phyloP scores from a whole-genome alignment of 768 basidiomycete species.

The Pleurotus cornucopiae region DNA sequence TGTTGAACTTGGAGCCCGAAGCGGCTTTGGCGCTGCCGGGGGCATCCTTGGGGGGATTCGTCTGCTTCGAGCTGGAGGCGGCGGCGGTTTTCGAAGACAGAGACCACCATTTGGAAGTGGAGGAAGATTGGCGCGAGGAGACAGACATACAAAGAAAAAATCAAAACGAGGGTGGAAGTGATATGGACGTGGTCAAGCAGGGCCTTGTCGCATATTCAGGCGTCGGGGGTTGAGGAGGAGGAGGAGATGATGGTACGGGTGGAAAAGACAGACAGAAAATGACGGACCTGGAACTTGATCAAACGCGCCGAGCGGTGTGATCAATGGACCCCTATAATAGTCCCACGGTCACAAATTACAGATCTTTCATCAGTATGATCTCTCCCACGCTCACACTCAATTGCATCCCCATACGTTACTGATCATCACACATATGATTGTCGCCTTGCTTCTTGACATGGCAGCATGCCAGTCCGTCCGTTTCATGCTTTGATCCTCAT shows the following conservation, averaged over 20 bases:
- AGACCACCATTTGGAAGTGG: constrained; percentile 42
- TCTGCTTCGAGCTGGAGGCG: constrained; percentile 21
- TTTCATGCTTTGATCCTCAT: no score
- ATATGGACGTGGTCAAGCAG: constrained; percentile 10
- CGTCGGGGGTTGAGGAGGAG: not conserved
- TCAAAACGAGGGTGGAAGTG: constrained; percentile 15
- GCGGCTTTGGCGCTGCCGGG: constrained; percentile 17
- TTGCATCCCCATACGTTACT: no score
- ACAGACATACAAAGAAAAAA: constrained; percentile 15
- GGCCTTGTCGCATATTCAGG: constrained; percentile 18
- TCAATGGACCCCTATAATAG: not conserved
- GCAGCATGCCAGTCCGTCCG: no score
- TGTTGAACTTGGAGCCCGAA: constrained; percentile 42
- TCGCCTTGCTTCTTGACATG: no score
- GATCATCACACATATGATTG: no score
- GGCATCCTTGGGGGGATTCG: constrained; percentile 23
- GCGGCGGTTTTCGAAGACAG: constrained; percentile 25
- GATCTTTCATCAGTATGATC: not conserved
- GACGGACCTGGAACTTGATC: constrained; percentile 3
- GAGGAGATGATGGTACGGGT: not conserved
- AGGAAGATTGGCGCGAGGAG: constrained; percentile 25
- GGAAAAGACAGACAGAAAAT: constrained; percentile 4
- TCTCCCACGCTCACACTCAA: no score
- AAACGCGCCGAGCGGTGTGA: constrained; percentile 8
- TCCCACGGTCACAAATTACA: constrained; percentile 2